These are phyloP conservation scores for Oidium heveae DNA, from an alignment of 2,329 filamentous ascomycete species.

Conservation along the genomic window DNA sequence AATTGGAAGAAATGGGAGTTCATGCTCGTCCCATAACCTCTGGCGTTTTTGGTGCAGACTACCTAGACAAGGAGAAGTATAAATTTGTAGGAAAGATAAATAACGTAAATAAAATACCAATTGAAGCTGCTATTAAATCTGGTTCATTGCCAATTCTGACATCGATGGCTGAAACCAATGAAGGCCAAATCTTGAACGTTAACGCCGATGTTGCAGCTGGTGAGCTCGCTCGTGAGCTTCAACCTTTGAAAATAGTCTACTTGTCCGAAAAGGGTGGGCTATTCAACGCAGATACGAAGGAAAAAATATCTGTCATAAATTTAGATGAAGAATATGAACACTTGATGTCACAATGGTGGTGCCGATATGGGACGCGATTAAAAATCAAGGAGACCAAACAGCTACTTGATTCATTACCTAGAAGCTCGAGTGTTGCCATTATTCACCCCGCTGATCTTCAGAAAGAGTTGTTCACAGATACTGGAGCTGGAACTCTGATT, in stretches of 20 bases:
- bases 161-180: constrained; percentile 81
- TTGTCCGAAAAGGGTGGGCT: constrained; percentile 94
- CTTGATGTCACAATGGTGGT: constrained; percentile 85
- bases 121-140: constrained; percentile 74
- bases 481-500: constrained; percentile 79
- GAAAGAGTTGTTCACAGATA: constrained; percentile 92
- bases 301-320: constrained; percentile 94
- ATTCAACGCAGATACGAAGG: constrained; percentile 76
- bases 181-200: constrained; percentile 86
- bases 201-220: constrained; percentile 94
- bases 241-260: constrained; percentile 94
- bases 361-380: constrained; percentile 74
- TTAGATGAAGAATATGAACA: constrained; percentile 87
- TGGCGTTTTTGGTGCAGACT: constrained; percentile 79
- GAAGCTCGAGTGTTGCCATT: constrained; percentile 85
- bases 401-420: constrained; percentile 63
- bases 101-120: constrained; percentile 68
- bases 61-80: constrained; percentile 90
- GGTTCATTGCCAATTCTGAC: constrained; percentile 84
- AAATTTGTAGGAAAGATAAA: constrained; percentile 90
- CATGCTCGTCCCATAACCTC: constrained; percentile 70
- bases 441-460: constrained; percentile 91
- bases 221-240: constrained; percentile 65
- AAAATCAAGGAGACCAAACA: constrained; percentile 98
- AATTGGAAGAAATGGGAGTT: constrained; percentile 72